A percentile compares a stretch with the other conserved stretches of the same genome.
Conservation (phyloP, 78 protist genomes). For the Dictyostelium firmibasis region DNA sequence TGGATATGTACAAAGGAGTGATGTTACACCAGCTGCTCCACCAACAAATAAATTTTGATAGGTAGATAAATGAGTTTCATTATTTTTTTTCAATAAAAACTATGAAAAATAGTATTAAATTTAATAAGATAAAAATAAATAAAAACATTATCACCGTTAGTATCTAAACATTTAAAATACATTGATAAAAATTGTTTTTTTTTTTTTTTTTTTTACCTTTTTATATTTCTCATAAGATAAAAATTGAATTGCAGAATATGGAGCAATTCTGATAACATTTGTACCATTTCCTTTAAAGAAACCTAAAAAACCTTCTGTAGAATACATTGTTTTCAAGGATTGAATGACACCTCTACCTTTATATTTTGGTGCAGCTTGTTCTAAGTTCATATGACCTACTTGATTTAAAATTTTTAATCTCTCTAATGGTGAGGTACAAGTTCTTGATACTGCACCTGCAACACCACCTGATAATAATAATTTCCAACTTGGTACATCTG, state of each 20-base stretch:
- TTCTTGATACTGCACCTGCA: slow-evolving; percentile 95
- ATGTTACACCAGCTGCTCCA: slow-evolving; percentile 85
- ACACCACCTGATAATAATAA: slow-evolving; percentile 89
- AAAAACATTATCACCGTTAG: no score
- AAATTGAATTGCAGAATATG: slow-evolving; percentile 84
- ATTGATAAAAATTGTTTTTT: background rate
- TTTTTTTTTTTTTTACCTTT: background rate
- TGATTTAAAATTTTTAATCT: slow-evolving; percentile 92
- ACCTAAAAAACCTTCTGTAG: slow-evolving; percentile 74
- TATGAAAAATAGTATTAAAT: no score
- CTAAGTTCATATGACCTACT: slow-evolving; percentile 51
- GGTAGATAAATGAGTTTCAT: slow-evolving; percentile 38
- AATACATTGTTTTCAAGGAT: slow-evolving; percentile 52
- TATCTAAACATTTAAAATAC: no score
- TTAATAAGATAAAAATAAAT: background rate
- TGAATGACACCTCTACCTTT: slow-evolving; percentile 12
- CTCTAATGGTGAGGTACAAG: slow-evolving; percentile 92
- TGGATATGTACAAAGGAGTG: slow-evolving; percentile 85
- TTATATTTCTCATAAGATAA: slow-evolving; percentile 78
- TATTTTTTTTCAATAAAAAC: slow-evolving; percentile 2
- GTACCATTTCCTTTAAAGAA: slow-evolving; percentile 90
- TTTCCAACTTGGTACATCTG: slow-evolving; percentile 70
- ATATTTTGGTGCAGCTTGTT: slow-evolving; percentile 27
- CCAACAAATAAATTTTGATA: slow-evolving; percentile 63
- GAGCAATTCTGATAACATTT: slow-evolving; percentile 83